These are phyloP conservation scores for Ogataea chonburiensis DNA, from an alignment of 805 yeast species.

Conservation along the genomic window DNA sequence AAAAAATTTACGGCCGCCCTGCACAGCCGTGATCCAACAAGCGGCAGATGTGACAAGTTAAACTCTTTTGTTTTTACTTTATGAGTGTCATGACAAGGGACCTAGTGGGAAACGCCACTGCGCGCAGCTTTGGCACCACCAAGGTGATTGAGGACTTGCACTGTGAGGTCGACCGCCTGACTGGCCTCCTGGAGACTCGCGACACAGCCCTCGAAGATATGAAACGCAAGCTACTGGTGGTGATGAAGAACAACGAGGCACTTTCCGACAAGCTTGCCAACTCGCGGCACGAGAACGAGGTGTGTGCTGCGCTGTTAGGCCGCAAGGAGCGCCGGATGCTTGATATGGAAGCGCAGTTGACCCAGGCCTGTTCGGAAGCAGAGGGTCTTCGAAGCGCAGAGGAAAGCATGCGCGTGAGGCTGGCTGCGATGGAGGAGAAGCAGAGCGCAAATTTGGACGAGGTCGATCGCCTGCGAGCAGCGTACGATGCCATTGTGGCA, in stretches of 20 bases:
- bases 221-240: constrained; percentile 49
- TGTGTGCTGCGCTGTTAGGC: constrained; percentile 62
- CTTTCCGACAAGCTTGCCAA: constrained; percentile 64
- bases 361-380: constrained; percentile 44
- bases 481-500: constrained; percentile 56
- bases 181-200: constrained; percentile 22
- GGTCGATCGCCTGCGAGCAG: constrained; percentile 51
- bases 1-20: too few species aligned
- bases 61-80: not conserved
- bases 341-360: constrained; percentile 61
- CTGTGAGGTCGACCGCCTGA: constrained; percentile 31
- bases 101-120: constrained; percentile 2
- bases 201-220: constrained; percentile 42
- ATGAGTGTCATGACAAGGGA: constrained; percentile 2
- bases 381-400: constrained; percentile 50
- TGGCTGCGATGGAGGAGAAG: constrained; percentile 47
- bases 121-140: constrained; percentile 24
- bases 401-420: constrained; percentile 49
- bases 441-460: constrained; percentile 48
- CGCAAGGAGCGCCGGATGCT: constrained; percentile 67
- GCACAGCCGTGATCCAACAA: constrained; percentile 11
- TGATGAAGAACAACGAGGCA: constrained; percentile 48
- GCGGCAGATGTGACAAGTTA: constrained; percentile 6
- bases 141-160: constrained; percentile 35
- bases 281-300: constrained; percentile 75